These are phyloP conservation scores for Ilyonectria robusta DNA, from an alignment of 2,329 filamentous ascomycete genomes.

Conservation along the genomic window DNA sequence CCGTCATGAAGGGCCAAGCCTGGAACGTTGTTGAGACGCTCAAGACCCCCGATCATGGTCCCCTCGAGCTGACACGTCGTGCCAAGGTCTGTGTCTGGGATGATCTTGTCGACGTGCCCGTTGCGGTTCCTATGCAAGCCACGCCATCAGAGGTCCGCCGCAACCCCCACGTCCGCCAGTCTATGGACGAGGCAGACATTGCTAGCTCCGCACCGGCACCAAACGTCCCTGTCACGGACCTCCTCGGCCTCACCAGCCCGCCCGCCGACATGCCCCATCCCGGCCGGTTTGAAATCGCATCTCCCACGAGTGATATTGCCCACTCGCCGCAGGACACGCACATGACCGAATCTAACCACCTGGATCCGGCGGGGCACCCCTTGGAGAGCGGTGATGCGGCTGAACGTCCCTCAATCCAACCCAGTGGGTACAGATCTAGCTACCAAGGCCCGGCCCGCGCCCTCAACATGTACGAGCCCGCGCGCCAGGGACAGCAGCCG, in stretches of 20 bases:
- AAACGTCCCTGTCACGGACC: slow-evolving; percentile 68
- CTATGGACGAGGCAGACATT: slow-evolving; percentile 91
- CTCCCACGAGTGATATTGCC: slow-evolving; percentile 58
- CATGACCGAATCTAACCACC: slow-evolving; percentile 39
- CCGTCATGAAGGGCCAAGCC: slow-evolving; percentile 98
- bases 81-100: slow-evolving; percentile 98
- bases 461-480: slow-evolving; percentile 61
- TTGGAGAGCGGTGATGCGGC: slow-evolving; percentile 34
- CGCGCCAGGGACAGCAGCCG: slow-evolving; percentile 56
- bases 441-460: slow-evolving; percentile 59
- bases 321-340: slow-evolving; percentile 56
- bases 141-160: slow-evolving; percentile 89
- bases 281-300: slow-evolving; percentile 79
- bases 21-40: slow-evolving; percentile 99
- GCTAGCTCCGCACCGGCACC: slow-evolving; percentile 54
- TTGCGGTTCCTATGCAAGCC: slow-evolving; percentile 89
- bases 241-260: slow-evolving; percentile 76
- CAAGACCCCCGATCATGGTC: slow-evolving; percentile 92
- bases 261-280: slow-evolving; percentile 79
- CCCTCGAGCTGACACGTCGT: slow-evolving; percentile 90
- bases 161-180: slow-evolving; percentile 64
- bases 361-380: slow-evolving; percentile 34
- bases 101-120: slow-evolving; percentile 94
- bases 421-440: slow-evolving; percentile 49
- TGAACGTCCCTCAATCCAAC: slow-evolving; percentile 42